Base-by-base conservation (phyloP, 768 basidiomycete species). In the Tylopilus balloui region DNA sequence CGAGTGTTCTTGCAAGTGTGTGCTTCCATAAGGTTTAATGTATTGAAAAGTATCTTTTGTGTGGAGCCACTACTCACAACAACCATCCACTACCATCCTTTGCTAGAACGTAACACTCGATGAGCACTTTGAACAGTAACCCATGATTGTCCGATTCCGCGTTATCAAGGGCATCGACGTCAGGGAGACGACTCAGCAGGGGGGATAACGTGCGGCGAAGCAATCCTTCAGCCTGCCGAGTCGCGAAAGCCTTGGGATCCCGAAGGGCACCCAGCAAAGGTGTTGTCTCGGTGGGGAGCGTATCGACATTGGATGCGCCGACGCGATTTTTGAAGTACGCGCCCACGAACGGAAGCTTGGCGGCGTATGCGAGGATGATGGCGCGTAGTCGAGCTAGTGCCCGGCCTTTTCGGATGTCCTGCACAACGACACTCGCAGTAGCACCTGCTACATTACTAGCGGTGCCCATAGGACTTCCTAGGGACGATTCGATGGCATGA, bases 331-430 rank as follows among this genome's bases (percentile, higher is more conserved):
- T 34, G 34, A 61, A 56, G 47, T 60, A 63, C n/a, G 48, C 25
- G 40, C 61, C 62, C 15, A 63, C 54, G 3, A 65, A 25, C 1
- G 63, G 64, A 40, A 63, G 35, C 39, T 38, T 63, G 47, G 53
- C 41, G 21, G 37, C 43, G 32, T 54, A 61, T 32, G 25, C 37
- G 37, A 52, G 40, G 39, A 58, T 13, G 17, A 52, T 14, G 36
- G 35, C n/a, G 23, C 45, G 55, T 7, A 64, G 14, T 40, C 50
- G 51, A 1, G 39, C 41, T 14, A 48, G 35, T 24, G 39, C 50
- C 37, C 19, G 29, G 39, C 29, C 48, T 17, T 47, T 48, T n/a
- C n/a, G n/a, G 37, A 51, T 35, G 28, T 55, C 40, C 27, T 31
- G 52, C 6, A 39, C 28, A 32, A 41, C 12, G 6, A 6, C 25